Evolutionary conservation across 306 rosid genomes (phyloP).

Genomic region (Castanea crenata): DNA sequence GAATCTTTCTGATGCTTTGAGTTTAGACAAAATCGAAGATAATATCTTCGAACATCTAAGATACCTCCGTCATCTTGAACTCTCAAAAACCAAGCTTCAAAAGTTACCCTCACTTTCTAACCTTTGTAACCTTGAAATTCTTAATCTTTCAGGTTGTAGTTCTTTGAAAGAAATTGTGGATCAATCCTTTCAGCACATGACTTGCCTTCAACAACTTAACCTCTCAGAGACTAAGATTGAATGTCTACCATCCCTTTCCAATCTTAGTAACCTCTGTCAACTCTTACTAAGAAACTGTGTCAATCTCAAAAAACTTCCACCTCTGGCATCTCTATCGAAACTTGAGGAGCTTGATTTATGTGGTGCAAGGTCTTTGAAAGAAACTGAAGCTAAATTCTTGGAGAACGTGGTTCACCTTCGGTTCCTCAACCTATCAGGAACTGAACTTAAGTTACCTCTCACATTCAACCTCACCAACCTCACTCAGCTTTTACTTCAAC

Average conservation of each 20-base stretch:
- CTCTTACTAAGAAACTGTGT: constrained; percentile 26
- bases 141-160: constrained; percentile 33
- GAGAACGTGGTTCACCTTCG: constrained; percentile 12
- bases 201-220: constrained; percentile 18
- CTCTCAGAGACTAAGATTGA: constrained; percentile 28
- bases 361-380: constrained; percentile 12
- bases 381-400: constrained; percentile 5
- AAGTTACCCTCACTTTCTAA: constrained; percentile 17
- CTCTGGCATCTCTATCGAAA: background rate
- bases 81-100: constrained; percentile 21
- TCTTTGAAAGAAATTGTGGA: constrained; percentile 11
- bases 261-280: background rate
- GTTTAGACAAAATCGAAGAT: constrained; percentile 12
- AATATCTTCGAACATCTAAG: constrained; percentile 10
- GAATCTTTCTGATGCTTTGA: constrained; percentile 19
- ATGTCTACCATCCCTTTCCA: constrained; percentile 11
- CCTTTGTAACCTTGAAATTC: constrained; percentile 22
- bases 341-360: constrained; percentile 28
- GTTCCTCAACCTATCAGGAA: constrained; percentile 28
- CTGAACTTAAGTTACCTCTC: constrained; percentile 6
- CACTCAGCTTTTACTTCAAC: constrained; percentile 22
- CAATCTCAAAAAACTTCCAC: constrained; percentile 6
- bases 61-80: constrained; percentile 27
- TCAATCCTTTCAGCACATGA: constrained; percentile 23
- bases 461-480: constrained; percentile 18